Conservation (phyloP, 805 yeast species). For the Soucietia sequanensis region DNA sequence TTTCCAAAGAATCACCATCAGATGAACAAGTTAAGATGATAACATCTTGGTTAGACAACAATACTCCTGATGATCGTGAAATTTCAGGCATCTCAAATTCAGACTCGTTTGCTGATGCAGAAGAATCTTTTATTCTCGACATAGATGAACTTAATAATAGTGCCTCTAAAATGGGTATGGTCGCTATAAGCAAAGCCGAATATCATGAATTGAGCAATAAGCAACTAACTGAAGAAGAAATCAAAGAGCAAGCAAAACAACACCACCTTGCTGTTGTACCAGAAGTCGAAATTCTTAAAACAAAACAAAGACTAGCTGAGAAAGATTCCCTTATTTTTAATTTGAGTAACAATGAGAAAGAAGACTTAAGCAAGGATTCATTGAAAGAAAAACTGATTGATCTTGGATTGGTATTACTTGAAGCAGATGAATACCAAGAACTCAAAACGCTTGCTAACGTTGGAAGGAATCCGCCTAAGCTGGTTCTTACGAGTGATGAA, state of each 20-base stretch:
- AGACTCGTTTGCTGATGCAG: conserved; percentile 23
- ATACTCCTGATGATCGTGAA: no score
- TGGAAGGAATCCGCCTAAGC: background rate
- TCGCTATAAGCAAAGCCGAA: conserved; percentile 19
- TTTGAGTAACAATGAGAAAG: conserved; percentile 12
- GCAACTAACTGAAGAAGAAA: conserved; percentile 12
- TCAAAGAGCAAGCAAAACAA: conserved; percentile 19
- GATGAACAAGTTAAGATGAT: background rate
- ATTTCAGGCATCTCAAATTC: background rate
- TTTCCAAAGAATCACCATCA: no score
- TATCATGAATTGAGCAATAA: conserved; percentile 11
- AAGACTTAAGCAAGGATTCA: conserved; percentile 19
- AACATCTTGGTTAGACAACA: no score
- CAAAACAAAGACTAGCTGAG: conserved; percentile 26
- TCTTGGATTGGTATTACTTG: conserved; percentile 30
- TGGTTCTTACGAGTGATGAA: conserved; percentile 1
- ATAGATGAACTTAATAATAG: conserved; percentile 24
- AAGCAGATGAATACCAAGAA: conserved; percentile 25
- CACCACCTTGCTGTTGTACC: conserved; percentile 23
- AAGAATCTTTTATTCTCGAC: conserved; percentile 26
- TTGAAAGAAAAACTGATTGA: conserved; percentile 24
- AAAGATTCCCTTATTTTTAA: conserved; percentile 27
- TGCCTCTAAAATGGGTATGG: conserved; percentile 26
- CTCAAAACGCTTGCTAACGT: conserved; percentile 16
- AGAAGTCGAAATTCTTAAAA: conserved; percentile 20